phyloP scores from a whole-genome alignment of 768 basidiomycete genomes.

The Lactarius tabidus region DNA sequence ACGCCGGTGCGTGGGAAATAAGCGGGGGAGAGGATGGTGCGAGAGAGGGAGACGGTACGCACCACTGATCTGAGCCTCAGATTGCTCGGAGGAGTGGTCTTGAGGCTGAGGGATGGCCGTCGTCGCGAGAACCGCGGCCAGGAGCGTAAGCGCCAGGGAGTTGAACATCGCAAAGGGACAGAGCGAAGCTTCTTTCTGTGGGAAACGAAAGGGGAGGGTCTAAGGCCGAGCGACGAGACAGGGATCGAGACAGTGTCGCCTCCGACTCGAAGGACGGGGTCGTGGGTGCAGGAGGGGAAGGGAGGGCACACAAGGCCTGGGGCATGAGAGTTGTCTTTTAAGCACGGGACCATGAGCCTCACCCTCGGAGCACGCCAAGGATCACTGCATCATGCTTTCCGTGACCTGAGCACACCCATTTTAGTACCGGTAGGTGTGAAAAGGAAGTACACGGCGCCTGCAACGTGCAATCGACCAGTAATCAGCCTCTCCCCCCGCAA shows the following conservation, averaged over 20 bases:
- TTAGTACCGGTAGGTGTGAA: neutral
- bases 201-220: neutral
- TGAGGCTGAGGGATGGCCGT: slow-evolving; percentile 1
- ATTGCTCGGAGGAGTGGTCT: slow-evolving; percentile 14
- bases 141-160: neutral
- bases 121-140: neutral
- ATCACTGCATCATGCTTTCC: neutral
- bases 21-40: neutral
- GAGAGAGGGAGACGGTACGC: neutral
- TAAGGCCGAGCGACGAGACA: neutral
- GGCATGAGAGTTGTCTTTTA: neutral
- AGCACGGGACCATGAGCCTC: slow-evolving; percentile 1
- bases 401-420: neutral
- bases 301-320: neutral
- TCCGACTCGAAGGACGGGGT: neutral
- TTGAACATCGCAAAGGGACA: neutral
- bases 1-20: neutral
- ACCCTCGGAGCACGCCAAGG: neutral
- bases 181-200: neutral
- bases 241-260: neutral
- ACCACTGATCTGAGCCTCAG: slow-evolving; percentile 17
- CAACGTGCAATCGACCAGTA: neutral
- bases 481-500: neutral
- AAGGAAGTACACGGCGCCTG: neutral
- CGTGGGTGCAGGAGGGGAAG: neutral